phyloP scores from a whole-genome alignment of 1,284 basidiomycete genomes.

The Cutaneotrichosporon curvatum region DNA sequence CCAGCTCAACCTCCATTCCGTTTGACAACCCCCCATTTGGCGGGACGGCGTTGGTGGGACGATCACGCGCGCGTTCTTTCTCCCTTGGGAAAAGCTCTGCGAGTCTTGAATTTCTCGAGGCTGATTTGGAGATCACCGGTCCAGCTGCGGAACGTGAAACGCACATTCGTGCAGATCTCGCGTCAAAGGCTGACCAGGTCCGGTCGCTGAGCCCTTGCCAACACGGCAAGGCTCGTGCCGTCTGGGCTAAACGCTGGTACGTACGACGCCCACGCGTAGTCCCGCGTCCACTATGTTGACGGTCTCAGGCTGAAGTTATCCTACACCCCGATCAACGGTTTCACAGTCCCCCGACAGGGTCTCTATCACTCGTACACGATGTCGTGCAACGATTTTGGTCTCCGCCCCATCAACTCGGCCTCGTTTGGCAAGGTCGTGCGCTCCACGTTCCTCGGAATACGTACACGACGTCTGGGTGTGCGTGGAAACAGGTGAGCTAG shows the following conservation, averaged over 20 bases:
- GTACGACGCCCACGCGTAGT: conserved; percentile 8
- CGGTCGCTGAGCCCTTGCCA: conserved; percentile 19
- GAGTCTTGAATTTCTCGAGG: conserved; percentile 17
- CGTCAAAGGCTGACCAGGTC: conserved; percentile 16
- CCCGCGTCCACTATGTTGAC: neutral
- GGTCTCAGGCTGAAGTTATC: conserved; percentile 32
- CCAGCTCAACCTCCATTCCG: conserved; percentile 13
- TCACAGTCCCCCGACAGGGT: conserved; percentile 64
- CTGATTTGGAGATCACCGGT: conserved; percentile 20
- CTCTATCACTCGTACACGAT: conserved; percentile 85
- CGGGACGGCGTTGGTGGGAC: conserved; percentile 1
- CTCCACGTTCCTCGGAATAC: conserved; percentile 85
- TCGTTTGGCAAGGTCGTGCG: conserved; percentile 88
- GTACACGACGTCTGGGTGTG: conserved; percentile 81
- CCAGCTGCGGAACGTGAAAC: conserved; percentile 27
- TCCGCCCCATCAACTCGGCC: conserved; percentile 77
- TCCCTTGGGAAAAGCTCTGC: conserved; percentile 17
- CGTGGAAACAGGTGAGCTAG: conserved; percentile 65
- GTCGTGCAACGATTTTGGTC: conserved; percentile 55
- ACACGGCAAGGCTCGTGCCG: conserved; percentile 32
- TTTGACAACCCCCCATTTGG: conserved; percentile 14
- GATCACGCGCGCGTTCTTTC: conserved; percentile 17
- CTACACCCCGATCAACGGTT: conserved; percentile 26
- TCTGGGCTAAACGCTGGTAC: conserved; percentile 40
- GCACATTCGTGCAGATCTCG: conserved; percentile 23